Percentiles rank a stretch among this genome's conserved stretches.
These are phyloP conservation scores for Protea cynaroides DNA, from an alignment of 164 flowering plant species.

Conservation along the genomic window DNA sequence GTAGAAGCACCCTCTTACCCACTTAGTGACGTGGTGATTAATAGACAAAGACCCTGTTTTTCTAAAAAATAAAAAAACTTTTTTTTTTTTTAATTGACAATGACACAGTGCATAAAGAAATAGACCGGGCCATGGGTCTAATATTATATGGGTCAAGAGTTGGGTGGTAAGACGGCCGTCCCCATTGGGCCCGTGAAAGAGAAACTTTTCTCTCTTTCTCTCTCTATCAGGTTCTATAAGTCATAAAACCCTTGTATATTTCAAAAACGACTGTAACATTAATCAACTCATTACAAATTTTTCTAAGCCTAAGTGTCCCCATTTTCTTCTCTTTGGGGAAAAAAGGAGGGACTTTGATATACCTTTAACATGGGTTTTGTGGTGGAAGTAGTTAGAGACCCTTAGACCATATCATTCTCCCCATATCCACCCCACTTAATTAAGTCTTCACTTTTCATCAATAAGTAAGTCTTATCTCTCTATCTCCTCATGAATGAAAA, in stretches of 20 bases:
- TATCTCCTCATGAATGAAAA: too few relatives aligned
- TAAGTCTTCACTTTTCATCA: too few relatives aligned
- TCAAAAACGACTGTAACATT: neutral
- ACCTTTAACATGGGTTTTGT: constrained; percentile 5
- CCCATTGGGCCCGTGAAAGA: constrained; percentile 15
- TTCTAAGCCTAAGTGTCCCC: neutral
- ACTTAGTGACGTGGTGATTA: neutral
- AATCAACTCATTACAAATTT: neutral
- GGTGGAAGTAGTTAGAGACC: constrained; percentile 13
- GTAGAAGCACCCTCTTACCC: constrained; percentile 2
- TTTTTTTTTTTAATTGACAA: neutral
- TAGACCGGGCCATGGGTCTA: neutral
- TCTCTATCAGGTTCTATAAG: too few relatives aligned
- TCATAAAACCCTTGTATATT: neutral
- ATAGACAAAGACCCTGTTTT: too few relatives aligned
- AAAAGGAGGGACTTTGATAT: neutral
- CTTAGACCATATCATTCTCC: too few relatives aligned
- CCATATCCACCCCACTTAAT: too few relatives aligned
- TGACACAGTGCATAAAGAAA: neutral
- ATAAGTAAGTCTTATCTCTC: too few relatives aligned
- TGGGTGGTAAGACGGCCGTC: constrained; percentile 11
- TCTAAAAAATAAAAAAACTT: too few relatives aligned
- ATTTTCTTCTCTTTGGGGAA: constrained; percentile 2
- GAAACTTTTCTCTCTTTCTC: neutral
- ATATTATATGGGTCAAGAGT: constrained; percentile 1